These are phyloP conservation scores for Tolypocladium endophyticum DNA, from an alignment of 2,329 filamentous ascomycete genomes.

Conservation along the genomic window DNA sequence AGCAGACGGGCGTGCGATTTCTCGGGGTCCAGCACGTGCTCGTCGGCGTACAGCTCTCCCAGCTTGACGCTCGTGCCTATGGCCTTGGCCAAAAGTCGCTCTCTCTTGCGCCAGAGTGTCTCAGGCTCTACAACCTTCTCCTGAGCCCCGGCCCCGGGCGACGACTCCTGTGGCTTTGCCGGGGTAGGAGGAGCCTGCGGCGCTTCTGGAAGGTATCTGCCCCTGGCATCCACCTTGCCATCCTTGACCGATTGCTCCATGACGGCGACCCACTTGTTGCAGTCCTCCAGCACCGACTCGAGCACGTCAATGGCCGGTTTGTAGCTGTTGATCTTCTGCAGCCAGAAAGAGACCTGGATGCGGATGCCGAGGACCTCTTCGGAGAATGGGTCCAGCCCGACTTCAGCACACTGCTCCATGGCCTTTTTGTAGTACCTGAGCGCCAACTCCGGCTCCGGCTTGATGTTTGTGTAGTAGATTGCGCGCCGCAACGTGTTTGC, in stretches of 20 bases:
- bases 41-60: conserved; percentile 69
- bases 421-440: conserved; percentile 77
- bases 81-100: conserved; percentile 60
- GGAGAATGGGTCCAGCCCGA: conserved; percentile 77
- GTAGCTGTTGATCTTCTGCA: conserved; percentile 66
- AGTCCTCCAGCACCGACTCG: conserved; percentile 64
- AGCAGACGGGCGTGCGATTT: conserved; percentile 63
- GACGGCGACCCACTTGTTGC: conserved; percentile 46
- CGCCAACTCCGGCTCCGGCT: conserved; percentile 64
- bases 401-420: conserved; percentile 59
- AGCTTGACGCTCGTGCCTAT: conserved; percentile 75
- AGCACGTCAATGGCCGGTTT: conserved; percentile 64
- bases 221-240: conserved; percentile 31
- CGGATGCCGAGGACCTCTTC: conserved; percentile 87
- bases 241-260: conserved; percentile 41
- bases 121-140: conserved; percentile 19
- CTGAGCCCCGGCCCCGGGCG: background rate
- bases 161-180: background rate
- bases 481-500: conserved; percentile 73
- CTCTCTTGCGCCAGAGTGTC: conserved; percentile 46
- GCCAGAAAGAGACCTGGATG: conserved; percentile 67
- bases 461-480: conserved; percentile 74
- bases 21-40: conserved; percentile 63
- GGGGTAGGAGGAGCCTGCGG: background rate
- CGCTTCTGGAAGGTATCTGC: conserved; percentile 16